phyloP scores from a whole-genome alignment of 108 stramenopile species.

The Pinguiococcus pyrenoidosus region DNA sequence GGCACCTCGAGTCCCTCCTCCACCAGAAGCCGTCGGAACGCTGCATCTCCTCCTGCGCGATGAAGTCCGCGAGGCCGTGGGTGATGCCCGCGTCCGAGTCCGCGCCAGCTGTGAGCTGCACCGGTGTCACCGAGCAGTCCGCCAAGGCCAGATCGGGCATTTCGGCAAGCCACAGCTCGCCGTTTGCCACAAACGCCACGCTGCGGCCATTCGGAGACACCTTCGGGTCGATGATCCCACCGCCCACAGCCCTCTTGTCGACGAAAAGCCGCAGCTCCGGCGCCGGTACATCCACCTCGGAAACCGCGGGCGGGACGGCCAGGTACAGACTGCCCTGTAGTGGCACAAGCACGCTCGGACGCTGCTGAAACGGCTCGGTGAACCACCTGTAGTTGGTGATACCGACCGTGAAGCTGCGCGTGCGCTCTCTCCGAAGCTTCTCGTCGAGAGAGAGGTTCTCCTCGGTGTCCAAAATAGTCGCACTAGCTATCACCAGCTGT shows the following conservation, averaged over 20 bases:
- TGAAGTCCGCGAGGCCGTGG: constrained; percentile 77
- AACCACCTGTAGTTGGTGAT: constrained; percentile 40
- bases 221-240: constrained; percentile 41
- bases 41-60: constrained; percentile 90
- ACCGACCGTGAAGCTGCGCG: constrained; percentile 43
- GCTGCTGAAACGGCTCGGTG: background rate
- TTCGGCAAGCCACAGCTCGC: constrained; percentile 23
- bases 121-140: constrained; percentile 7
- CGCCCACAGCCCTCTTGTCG: constrained; percentile 24
- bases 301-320: background rate
- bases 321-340: constrained; percentile 30
- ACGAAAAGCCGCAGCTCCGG: constrained; percentile 19
- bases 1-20: constrained; percentile 46
- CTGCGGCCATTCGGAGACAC: constrained; percentile 40
- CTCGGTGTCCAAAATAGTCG: no score
- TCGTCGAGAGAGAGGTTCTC: constrained; percentile 30
- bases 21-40: constrained; percentile 83
- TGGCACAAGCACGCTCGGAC: constrained; percentile 19
- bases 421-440: constrained; percentile 47
- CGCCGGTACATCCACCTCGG: background rate
- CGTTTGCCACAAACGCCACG: constrained; percentile 43
- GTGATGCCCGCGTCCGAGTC: constrained; percentile 33
- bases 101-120: constrained; percentile 30
- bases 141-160: background rate
- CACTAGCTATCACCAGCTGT: no score